Evolutionary conservation across 1,284 basidiomycete species (phyloP).

Genomic region (Mycosarcoma mackinlayi): DNA sequence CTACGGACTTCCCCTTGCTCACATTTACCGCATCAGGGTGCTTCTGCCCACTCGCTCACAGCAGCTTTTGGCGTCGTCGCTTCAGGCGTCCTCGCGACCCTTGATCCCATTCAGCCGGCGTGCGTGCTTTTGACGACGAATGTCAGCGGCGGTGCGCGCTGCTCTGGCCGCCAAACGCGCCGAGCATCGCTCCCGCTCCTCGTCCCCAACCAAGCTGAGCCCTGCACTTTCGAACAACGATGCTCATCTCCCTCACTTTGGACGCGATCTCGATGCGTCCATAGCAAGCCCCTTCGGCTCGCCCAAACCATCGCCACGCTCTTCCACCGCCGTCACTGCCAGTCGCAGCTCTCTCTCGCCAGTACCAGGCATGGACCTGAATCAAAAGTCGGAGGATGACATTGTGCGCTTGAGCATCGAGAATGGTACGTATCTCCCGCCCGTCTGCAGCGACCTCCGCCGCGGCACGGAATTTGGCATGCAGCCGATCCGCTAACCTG

Average conservation of each 20-base stretch:
- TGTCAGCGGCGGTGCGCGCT: slow-evolving; percentile 59
- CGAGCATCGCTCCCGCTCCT: slow-evolving; percentile 38
- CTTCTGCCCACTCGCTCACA: too few relatives aligned
- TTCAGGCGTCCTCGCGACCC: neutral
- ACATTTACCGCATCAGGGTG: too few relatives aligned
- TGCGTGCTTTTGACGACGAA: slow-evolving; percentile 23
- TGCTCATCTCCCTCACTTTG: slow-evolving; percentile 29
- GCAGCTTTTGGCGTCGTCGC: neutral
- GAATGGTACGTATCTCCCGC: slow-evolving; percentile 35
- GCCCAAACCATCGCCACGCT: slow-evolving; percentile 33
- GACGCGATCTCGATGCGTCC: slow-evolving; percentile 42
- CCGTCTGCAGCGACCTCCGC: too few relatives aligned
- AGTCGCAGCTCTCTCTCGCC: slow-evolving; percentile 5
- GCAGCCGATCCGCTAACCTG: neutral
- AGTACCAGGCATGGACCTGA: slow-evolving; percentile 20
- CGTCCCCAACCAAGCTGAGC: slow-evolving; percentile 38
- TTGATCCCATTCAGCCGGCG: neutral
- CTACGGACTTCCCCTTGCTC: too few relatives aligned
- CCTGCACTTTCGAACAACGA: slow-evolving; percentile 11
- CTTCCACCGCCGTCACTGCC: neutral
- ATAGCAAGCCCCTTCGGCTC: slow-evolving; percentile 52
- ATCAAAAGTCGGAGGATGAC: slow-evolving; percentile 41
- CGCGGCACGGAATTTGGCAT: neutral
- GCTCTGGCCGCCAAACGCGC: slow-evolving; percentile 54
- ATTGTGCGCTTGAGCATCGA: slow-evolving; percentile 41